Base-by-base conservation (phyloP, 225 moss, liverwort and hornwort genomes). In the Sphagnum contortum region DNA sequence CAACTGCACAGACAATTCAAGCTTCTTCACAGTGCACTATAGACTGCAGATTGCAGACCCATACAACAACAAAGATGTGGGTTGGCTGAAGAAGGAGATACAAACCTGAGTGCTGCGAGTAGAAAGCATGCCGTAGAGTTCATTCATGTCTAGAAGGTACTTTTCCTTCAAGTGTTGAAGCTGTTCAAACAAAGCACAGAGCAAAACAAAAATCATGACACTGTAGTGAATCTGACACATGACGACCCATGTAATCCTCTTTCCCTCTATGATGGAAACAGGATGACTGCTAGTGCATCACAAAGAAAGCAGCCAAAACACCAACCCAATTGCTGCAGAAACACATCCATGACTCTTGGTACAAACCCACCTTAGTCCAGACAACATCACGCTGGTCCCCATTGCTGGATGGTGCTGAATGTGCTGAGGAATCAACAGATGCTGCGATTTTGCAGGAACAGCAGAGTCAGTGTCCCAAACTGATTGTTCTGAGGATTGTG, bases 91-190 rank as follows among this genome's bases (percentile, higher is more conserved):
- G 45, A 52, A 29, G 29, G 29, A 29, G 0, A 29, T 2, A 47
- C 48, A 6, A 5, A 87, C 87, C 83, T 87, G 87, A 56, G 60
- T 80, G 9, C 87, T 87, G 45, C 83, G 80, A 57, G 29, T 77
- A 3, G 87, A 75, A 61, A 87, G 87, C 83, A 83, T 87, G 71
- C 62, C 63, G 66, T 60, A 78, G 29, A 87, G 75, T 73, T 87
- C 87, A 44, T 68, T 61, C 87, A 87, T 87, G 57, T 87, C 87
- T 75, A 62, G 77, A 63, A 83, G 70, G 49, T 87, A 87, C 57
- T 80, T 87, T 50, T 87, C 87, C 70, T 80, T 83, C 82, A 87
- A 70, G 64, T 76, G 65, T 87, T 87, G 87, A 64, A 87, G 87
- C 87, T 87, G 14, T 48, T 62, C 52, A 77, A 70, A 65, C 73